Conservation (phyloP, 2,329 filamentous ascomycete species). For the Colletotrichum noveboracense region DNA sequence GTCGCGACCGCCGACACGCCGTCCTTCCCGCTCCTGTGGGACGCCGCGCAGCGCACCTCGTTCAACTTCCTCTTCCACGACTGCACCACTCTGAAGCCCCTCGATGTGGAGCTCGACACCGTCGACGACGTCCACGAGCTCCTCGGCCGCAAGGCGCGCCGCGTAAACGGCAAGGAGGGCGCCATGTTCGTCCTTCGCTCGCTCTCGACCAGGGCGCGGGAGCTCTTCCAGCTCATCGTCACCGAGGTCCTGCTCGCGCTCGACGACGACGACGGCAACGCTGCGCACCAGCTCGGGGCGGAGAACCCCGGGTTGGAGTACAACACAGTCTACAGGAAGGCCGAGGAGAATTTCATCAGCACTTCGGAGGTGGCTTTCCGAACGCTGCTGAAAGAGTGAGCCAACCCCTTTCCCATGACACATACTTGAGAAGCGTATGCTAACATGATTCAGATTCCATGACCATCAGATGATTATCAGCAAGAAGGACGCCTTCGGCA, state of each 20-base stretch:
- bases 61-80: constrained; percentile 94
- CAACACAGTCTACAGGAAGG: constrained; percentile 89
- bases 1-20: constrained; percentile 87
- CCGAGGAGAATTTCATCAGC: constrained; percentile 95
- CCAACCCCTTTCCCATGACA: constrained; percentile 14
- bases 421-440: not conserved
- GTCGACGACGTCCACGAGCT: constrained; percentile 92
- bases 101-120: constrained; percentile 74
- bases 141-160: constrained; percentile 78
- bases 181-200: constrained; percentile 90
- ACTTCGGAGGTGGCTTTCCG: constrained; percentile 96
- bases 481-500: constrained; percentile 82
- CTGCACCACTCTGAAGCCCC: constrained; percentile 85
- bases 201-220: constrained; percentile 90
- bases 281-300: constrained; percentile 28
- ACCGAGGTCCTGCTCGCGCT: constrained; percentile 79
- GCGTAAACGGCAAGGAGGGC: constrained; percentile 87
- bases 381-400: constrained; percentile 88
- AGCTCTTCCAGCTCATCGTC: constrained; percentile 83
- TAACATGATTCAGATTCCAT: constrained; percentile 68
- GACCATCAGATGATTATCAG: constrained; percentile 98
- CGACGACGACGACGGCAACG: constrained; percentile 59
- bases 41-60: constrained; percentile 80
- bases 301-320: constrained; percentile 83
- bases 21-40: constrained; percentile 88